Base-by-base conservation (phyloP, 768 basidiomycete genomes). In the Daedalea quercina region DNA sequence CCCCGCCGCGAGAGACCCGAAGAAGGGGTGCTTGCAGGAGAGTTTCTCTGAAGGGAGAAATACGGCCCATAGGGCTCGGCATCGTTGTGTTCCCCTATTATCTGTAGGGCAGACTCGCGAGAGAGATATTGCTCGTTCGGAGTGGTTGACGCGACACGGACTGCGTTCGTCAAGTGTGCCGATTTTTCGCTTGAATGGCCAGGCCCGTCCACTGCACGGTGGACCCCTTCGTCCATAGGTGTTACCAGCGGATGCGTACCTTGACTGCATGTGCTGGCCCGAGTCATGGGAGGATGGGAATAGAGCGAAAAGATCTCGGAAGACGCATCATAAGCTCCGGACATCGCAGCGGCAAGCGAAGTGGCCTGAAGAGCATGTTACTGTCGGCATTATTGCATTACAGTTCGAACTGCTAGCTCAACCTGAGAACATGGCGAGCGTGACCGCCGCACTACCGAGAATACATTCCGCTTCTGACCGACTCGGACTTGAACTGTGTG, bases 1-100 rank as follows among this genome's bases (percentile, higher is more conserved):
- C 53, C 50, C 13, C 58, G 60, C 12, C 62, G 61, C 4, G 47
- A n/a, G 11, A 60, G 55, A 7, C 42, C 41, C 2, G 55, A n/a
- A n/a, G 54, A 17, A 3, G 28, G 40, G 1, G 26, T 12, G 9
- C 23, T 34, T 3, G 24, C 17, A 15, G 44, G 47, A 13, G 51
- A 19, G 28, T 60, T 44, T 2, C 44, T 37, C 2, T 54, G 56
- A 26, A 55, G 51, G 13, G 57, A 59, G 46, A 57, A 56, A 37
- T 57, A 59, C 4, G 54, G 54, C 13, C 56, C 56, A 40, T 54
- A 47, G 3, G 58, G 51, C 26, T 55, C 56, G 1, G 44, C 19
- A n/a, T 62, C 54, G 34, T 44, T 25, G 3, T 17, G 28, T 22
- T 52, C 35, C 7, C 24, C 8, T 3, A 43, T 26, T 22, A 25